phyloP scores from a whole-genome alignment of 2,329 filamentous ascomycete species.

The Penicillium sp. region DNA sequence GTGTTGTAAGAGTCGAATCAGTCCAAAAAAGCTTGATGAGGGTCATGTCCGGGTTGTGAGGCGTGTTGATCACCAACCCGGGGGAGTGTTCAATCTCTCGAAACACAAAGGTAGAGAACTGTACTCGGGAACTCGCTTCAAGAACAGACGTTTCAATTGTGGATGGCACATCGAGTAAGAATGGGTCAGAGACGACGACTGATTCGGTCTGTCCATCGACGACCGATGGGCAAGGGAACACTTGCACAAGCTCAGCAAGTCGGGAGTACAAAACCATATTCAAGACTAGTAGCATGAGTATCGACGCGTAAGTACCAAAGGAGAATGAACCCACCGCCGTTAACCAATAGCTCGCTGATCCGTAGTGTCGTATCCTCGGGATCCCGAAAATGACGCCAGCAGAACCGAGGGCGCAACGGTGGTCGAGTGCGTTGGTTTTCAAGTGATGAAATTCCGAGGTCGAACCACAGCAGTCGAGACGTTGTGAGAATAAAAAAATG shows the following conservation, averaged over 20 bases:
- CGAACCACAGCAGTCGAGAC: constrained; percentile 44
- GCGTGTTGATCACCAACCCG: constrained; percentile 10
- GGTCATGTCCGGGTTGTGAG: constrained; percentile 19
- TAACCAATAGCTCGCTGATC: constrained; percentile 30
- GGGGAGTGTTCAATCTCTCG: constrained; percentile 27
- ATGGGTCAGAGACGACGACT: constrained; percentile 30
- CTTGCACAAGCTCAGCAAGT: constrained; percentile 30
- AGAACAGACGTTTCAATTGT: constrained; percentile 5
- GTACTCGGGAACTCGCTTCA: constrained; percentile 8
- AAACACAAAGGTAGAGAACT: constrained; percentile 32
- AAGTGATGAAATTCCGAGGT: constrained; percentile 28
- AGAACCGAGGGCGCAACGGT: constrained; percentile 38
- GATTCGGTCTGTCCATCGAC: constrained; percentile 18
- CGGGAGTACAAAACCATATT: constrained; percentile 40
- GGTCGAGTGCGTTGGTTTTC: constrained; percentile 18
- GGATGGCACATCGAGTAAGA: constrained; percentile 28
- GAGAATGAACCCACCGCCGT: constrained; percentile 26
- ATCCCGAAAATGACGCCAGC: constrained; percentile 52
- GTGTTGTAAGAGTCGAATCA: constrained; percentile 30
- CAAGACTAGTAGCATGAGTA: constrained; percentile 27
- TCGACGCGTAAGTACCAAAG: background rate
- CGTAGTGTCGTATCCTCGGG: constrained; percentile 49
- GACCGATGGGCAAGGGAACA: constrained; percentile 29
- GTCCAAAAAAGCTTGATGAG: constrained; percentile 37
- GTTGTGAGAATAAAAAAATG: constrained; percentile 52